Evolutionary conservation across 352 stramenopile genomes (phyloP).

Genomic region (Phytophthora cactorum): DNA sequence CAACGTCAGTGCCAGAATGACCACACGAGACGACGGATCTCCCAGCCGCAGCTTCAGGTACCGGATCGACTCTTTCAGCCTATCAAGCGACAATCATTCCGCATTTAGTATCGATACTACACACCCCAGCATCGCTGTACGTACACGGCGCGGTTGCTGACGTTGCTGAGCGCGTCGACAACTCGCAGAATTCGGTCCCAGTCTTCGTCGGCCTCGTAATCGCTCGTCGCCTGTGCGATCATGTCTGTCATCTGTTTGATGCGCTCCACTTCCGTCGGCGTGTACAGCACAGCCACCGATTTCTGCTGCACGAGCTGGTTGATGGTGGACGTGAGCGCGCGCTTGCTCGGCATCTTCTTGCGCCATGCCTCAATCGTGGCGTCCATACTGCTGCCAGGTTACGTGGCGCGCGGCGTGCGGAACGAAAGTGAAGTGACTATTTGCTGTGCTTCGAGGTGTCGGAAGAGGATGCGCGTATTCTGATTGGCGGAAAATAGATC

Average conservation of each 20-base stretch:
- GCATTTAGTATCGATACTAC: background rate
- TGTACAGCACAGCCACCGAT: conserved; percentile 75
- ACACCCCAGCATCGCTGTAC: conserved; percentile 1
- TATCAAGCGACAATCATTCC: background rate
- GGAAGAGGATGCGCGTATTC: conserved; percentile 11
- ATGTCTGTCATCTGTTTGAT: conserved; percentile 80
- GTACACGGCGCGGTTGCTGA: conserved; percentile 67
- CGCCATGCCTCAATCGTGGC: conserved; percentile 70
- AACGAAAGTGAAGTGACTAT: conserved; percentile 5
- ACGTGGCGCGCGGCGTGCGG: conserved; percentile 21
- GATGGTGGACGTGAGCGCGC: conserved; percentile 61
- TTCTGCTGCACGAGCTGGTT: conserved; percentile 86
- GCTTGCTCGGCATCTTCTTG: conserved; percentile 80
- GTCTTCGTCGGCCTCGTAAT: conserved; percentile 74
- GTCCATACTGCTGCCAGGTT: conserved; percentile 45
- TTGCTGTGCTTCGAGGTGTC: conserved; percentile 11
- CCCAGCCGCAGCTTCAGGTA: conserved; percentile 72
- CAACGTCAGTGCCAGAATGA: conserved; percentile 70
- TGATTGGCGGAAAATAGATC: conserved; percentile 25
- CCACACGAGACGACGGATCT: conserved; percentile 65
- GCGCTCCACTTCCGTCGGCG: conserved; percentile 71
- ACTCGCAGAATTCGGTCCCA: conserved; percentile 80
- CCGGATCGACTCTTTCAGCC: conserved; percentile 76
- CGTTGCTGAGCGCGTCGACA: conserved; percentile 75
- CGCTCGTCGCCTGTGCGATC: conserved; percentile 70